Conservation (phyloP, 2,329 filamentous ascomycete genomes). For the Orbilia brochopaga region DNA sequence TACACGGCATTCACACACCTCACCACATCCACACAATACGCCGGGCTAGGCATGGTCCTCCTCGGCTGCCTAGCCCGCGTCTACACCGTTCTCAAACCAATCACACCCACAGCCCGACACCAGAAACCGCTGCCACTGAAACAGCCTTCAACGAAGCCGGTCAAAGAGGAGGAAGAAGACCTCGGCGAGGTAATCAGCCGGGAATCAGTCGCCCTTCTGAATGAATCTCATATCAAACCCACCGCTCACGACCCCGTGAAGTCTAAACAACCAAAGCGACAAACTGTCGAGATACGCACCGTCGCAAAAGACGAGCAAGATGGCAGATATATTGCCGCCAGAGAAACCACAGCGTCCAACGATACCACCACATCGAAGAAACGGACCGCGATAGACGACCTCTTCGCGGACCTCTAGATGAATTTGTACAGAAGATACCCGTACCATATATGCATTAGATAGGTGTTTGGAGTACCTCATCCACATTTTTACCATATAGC, state of each 20-base stretch:
- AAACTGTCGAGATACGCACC: conserved; percentile 11
- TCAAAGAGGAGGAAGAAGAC: conserved; percentile 24
- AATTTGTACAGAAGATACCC: neutral
- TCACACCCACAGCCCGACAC: conserved; percentile 32
- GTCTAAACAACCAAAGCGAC: conserved; percentile 16
- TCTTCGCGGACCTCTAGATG: conserved; percentile 31
- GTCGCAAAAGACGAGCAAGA: neutral
- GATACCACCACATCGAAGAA: conserved; percentile 1
- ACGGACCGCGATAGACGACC: conserved; percentile 39
- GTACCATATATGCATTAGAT: neutral
- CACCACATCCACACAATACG: conserved; percentile 74
- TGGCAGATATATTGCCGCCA: neutral
- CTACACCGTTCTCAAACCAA: conserved; percentile 54
- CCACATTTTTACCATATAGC: too few species aligned
- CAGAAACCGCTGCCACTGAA: neutral
- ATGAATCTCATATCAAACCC: conserved; percentile 8
- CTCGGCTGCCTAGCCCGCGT: conserved; percentile 69
- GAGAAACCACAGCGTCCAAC: neutral
- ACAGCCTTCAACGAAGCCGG: neutral
- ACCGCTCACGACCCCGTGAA: neutral
- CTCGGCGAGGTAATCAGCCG: conserved; percentile 39
- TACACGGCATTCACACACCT: conserved; percentile 71
- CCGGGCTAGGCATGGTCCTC: conserved; percentile 72
- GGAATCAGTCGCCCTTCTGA: conserved; percentile 13
- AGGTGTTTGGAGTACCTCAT: neutral